A percentile compares a stretch with the other conserved stretches of the same genome.
These are phyloP conservation scores for Chaetomium cochliodes DNA, from an alignment of 495 filamentous ascomycete genomes.

Conservation along the genomic window DNA sequence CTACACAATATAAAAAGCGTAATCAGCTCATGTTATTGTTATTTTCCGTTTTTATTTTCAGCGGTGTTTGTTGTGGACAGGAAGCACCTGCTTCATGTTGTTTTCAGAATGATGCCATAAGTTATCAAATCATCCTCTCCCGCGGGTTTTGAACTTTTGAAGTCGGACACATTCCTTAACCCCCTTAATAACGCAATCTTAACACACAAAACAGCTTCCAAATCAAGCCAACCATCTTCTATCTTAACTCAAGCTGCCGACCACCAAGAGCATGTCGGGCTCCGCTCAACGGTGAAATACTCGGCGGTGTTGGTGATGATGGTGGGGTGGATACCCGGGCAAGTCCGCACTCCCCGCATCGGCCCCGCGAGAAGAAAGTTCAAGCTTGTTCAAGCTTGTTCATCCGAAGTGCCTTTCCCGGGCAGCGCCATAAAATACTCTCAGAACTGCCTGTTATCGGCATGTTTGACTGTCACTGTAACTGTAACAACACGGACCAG, in stretches of 20 bases:
- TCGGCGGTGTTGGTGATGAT: conserved; percentile 9
- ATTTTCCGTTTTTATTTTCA: neutral
- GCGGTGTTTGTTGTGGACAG: too few species aligned
- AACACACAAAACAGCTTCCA: too few species aligned
- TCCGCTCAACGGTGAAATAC: conserved; percentile 23
- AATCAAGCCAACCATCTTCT: too few species aligned
- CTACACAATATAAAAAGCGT: too few species aligned
- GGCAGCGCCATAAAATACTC: neutral
- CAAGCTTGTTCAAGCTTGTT: neutral
- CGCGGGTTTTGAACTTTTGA: too few species aligned
- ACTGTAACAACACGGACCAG: neutral
- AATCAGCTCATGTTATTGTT: too few species aligned
- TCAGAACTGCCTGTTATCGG: neutral
- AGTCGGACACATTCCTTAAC: too few species aligned
- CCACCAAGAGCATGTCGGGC: neutral
- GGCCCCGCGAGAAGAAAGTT: neutral
- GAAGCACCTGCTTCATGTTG: too few species aligned
- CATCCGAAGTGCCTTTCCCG: neutral
- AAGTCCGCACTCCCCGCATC: neutral
- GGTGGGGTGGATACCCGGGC: neutral
- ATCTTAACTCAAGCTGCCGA: too few species aligned
- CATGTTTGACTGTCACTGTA: neutral
- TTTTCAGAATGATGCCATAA: too few species aligned
- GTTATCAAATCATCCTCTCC: too few species aligned
- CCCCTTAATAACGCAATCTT: too few species aligned